Conservation (phyloP, 108 stramenopile species). For the Nitzschia palea region DNA sequence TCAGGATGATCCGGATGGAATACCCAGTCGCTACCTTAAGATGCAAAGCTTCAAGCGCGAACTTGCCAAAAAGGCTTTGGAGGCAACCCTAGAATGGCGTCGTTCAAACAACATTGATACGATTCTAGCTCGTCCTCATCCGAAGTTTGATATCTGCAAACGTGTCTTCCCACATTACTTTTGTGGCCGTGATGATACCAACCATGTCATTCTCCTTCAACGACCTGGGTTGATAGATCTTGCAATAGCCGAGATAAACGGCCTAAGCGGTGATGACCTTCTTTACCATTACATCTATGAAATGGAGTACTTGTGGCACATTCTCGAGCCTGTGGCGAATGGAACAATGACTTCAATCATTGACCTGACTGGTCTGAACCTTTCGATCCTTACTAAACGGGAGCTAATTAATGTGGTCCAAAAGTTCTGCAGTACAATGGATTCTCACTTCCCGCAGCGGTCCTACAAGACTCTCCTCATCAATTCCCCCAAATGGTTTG, state of each 20-base stretch:
- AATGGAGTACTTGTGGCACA: slow-evolving; percentile 81
- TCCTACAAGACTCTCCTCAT: slow-evolving; percentile 68
- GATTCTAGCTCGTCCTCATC: slow-evolving; percentile 57
- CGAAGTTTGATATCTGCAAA: slow-evolving; percentile 71
- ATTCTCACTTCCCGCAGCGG: slow-evolving; percentile 71
- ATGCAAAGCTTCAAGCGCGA: slow-evolving; percentile 67
- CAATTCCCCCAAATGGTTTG: slow-evolving; percentile 81
- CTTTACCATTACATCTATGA: slow-evolving; percentile 70
- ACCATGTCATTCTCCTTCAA: slow-evolving; percentile 61
- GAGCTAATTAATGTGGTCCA: slow-evolving; percentile 61
- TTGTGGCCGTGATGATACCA: slow-evolving; percentile 58
- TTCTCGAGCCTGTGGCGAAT: slow-evolving; percentile 59
- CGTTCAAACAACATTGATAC: slow-evolving; percentile 56
- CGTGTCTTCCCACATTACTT: slow-evolving; percentile 61
- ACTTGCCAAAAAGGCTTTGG: slow-evolving; percentile 49
- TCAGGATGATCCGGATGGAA: slow-evolving; percentile 65
- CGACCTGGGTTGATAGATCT: slow-evolving; percentile 55
- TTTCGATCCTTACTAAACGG: slow-evolving; percentile 48
- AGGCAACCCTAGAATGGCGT: slow-evolving; percentile 61
- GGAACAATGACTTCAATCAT: slow-evolving; percentile 74
- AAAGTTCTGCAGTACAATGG: slow-evolving; percentile 66
- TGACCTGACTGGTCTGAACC: slow-evolving; percentile 63
- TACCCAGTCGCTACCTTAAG: slow-evolving; percentile 61
- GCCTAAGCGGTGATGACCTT: slow-evolving; percentile 59
- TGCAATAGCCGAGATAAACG: slow-evolving; percentile 45